phyloP scores from a whole-genome alignment of 208 protist genomes.

The Blechomonas ayalai region DNA sequence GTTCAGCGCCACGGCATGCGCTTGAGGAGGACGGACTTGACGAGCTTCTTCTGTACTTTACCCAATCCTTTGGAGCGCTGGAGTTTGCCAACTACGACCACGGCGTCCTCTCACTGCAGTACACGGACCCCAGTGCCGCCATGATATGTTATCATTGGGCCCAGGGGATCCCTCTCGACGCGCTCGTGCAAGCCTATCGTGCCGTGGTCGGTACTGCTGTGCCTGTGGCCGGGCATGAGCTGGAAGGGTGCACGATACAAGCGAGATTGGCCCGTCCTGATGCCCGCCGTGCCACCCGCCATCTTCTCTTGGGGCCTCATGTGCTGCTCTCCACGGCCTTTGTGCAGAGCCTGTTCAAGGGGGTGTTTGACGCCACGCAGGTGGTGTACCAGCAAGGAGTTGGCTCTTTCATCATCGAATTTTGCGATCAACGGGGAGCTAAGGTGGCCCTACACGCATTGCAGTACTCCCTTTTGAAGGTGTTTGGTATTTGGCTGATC shows the following conservation, averaged over 20 bases:
- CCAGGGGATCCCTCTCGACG: slow-evolving; percentile 7
- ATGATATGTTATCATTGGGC: slow-evolving; percentile 29
- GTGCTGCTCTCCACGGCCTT: slow-evolving; percentile 56
- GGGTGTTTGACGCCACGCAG: slow-evolving; percentile 39
- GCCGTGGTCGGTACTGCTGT: not conserved
- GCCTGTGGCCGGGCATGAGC: too few species aligned
- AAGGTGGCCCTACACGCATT: slow-evolving; percentile 47
- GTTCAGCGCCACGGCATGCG: slow-evolving; percentile 6
- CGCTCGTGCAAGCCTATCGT: slow-evolving; percentile 1
- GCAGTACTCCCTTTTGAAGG: slow-evolving; percentile 43
- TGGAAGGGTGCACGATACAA: too few species aligned
- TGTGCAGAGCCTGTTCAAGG: slow-evolving; percentile 46
- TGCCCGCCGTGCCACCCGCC: slow-evolving; percentile 6
- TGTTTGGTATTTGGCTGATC: slow-evolving; percentile 38
- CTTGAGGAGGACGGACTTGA: slow-evolving; percentile 10
- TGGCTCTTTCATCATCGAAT: slow-evolving; percentile 32
- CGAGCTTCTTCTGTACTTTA: slow-evolving; percentile 10
- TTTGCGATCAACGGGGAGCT: slow-evolving; percentile 22
- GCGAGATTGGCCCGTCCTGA: slow-evolving; percentile 34
- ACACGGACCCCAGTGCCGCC: slow-evolving; percentile 38
- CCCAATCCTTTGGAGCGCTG: slow-evolving; percentile 45
- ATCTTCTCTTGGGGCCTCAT: slow-evolving; percentile 40
- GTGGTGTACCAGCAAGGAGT: slow-evolving; percentile 21
- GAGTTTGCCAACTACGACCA: slow-evolving; percentile 23
- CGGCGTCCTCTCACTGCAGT: slow-evolving; percentile 48